These are phyloP conservation scores for Pichia heedii DNA, from an alignment of 805 yeast genomes.

Conservation along the genomic window DNA sequence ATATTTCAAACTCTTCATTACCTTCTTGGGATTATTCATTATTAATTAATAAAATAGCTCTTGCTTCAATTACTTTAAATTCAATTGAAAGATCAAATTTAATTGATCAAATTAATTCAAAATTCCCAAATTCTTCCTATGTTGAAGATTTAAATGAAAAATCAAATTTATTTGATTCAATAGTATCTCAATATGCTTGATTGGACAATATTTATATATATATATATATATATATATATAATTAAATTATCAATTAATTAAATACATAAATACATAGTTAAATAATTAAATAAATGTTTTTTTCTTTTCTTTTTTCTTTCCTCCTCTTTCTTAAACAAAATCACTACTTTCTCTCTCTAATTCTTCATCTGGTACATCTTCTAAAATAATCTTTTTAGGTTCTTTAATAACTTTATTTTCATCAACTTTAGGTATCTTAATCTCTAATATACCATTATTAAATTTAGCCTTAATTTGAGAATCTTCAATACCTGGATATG, in stretches of 20 bases:
- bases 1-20: constrained; percentile 4
- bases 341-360: constrained; percentile 18
- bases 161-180: constrained; percentile 53
- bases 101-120: constrained; percentile 32
- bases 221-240: background rate
- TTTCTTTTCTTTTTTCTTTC: constrained; percentile 1
- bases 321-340: too few species aligned
- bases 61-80: constrained; percentile 46
- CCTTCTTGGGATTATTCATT: constrained; percentile 33
- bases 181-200: constrained; percentile 33
- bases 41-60: constrained; percentile 57
- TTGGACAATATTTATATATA: background rate
- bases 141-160: constrained; percentile 54
- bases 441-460: constrained; percentile 44
- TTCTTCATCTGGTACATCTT: constrained; percentile 26
- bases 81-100: constrained; percentile 9
- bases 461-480: constrained; percentile 46
- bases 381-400: constrained; percentile 20
- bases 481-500: constrained; percentile 42
- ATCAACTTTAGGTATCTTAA: constrained; percentile 38
- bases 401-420: constrained; percentile 11
- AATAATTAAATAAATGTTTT: background rate
- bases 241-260: too few species aligned
- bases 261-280: background rate
- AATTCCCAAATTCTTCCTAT: constrained; percentile 42